Evolutionary conservation across 169 alveolate genomes (phyloP).

Genomic region (Plasmodium chabaudi): DNA sequence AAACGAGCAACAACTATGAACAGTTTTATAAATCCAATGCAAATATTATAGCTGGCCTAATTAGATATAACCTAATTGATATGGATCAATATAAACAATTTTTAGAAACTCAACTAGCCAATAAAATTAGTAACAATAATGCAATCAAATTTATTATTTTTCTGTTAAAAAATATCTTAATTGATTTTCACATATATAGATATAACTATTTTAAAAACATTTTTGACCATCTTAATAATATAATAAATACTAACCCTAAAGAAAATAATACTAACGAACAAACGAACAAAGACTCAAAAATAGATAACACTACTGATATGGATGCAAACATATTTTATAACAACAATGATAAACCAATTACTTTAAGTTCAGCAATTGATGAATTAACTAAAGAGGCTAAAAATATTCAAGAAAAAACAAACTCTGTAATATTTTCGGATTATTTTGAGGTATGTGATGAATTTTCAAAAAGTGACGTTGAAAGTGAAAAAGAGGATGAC

Average conservation of each 20-base stretch:
- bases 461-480: constrained; percentile 53
- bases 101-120: constrained; percentile 25
- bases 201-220: constrained; percentile 62
- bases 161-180: constrained; percentile 52
- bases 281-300: no score
- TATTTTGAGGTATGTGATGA: constrained; percentile 34
- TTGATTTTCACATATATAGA: constrained; percentile 62
- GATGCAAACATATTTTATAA: neutral
- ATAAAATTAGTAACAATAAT: neutral
- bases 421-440: constrained; percentile 47
- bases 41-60: constrained; percentile 58
- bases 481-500: neutral
- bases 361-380: constrained; percentile 37
- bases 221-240: constrained; percentile 26
- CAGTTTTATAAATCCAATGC: constrained; percentile 28
- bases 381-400: constrained; percentile 35
- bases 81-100: constrained; percentile 57
- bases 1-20: neutral
- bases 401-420: constrained; percentile 26
- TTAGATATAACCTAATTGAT: constrained; percentile 56
- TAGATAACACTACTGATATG: no score
- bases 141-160: constrained; percentile 19
- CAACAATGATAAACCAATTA: constrained; percentile 14
- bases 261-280: neutral
- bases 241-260: constrained; percentile 22